Percentiles rank a stretch among this genome's conserved stretches.
Conservation (phyloP, 2,329 filamentous ascomycete species). For the Fusarium oligoseptatum region DNA sequence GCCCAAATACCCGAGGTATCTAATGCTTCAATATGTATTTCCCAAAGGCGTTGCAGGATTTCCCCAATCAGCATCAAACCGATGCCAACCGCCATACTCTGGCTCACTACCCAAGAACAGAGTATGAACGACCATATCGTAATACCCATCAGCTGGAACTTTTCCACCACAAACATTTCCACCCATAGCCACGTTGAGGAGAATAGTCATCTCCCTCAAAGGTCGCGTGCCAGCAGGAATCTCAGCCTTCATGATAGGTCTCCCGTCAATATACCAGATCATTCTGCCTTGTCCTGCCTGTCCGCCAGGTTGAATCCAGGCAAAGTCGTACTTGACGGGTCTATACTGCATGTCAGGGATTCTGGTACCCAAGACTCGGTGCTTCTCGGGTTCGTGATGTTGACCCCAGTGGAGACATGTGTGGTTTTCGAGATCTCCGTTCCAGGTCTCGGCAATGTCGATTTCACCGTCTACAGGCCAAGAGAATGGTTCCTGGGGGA, state of each 20-base stretch:
- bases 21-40: slow-evolving; percentile 49
- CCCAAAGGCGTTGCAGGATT: slow-evolving; percentile 42
- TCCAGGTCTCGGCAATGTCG: slow-evolving; percentile 74
- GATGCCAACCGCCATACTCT: slow-evolving; percentile 64
- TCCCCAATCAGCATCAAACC: slow-evolving; percentile 66
- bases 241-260: slow-evolving; percentile 67
- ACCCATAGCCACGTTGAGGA: slow-evolving; percentile 74
- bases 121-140: slow-evolving; percentile 68
- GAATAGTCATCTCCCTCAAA: slow-evolving; percentile 67
- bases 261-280: slow-evolving; percentile 71
- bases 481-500: slow-evolving; percentile 68
- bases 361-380: slow-evolving; percentile 65
- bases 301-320: slow-evolving; percentile 64
- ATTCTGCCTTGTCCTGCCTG: slow-evolving; percentile 60
- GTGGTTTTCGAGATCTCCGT: slow-evolving; percentile 67
- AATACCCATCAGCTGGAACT: slow-evolving; percentile 64
- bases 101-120: slow-evolving; percentile 66
- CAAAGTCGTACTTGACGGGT: slow-evolving; percentile 67
- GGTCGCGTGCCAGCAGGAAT: slow-evolving; percentile 66
- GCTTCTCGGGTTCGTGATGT: slow-evolving; percentile 67
- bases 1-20: neutral
- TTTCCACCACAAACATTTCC: slow-evolving; percentile 69
- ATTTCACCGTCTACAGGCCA: slow-evolving; percentile 73
- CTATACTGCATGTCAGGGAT: slow-evolving; percentile 62
- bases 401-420: slow-evolving; percentile 72